Percentiles rank a stretch among this genome's conserved stretches.
Evolutionary conservation across 495 filamentous ascomycete genomes (phyloP).

Genomic region (Neurospora terricola): DNA sequence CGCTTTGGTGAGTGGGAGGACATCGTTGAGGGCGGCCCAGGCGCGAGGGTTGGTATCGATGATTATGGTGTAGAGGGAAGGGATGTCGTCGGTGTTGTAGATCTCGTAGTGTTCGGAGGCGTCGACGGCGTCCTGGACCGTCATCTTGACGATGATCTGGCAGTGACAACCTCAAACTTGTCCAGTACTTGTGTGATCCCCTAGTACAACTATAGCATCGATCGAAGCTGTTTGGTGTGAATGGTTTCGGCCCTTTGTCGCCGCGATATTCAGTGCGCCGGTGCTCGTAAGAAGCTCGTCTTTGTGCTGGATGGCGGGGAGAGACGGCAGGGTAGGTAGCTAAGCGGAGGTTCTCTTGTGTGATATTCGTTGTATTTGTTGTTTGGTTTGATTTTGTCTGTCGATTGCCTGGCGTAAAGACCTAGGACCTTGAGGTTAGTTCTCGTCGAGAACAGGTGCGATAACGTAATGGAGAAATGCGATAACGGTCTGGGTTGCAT

Average conservation of each 20-base stretch:
- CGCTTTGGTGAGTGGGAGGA: slow-evolving; percentile 73
- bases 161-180: neutral
- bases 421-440: neutral
- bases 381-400: neutral
- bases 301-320: neutral
- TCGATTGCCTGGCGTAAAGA: neutral
- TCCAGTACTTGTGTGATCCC: neutral
- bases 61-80: slow-evolving; percentile 83
- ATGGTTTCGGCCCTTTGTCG: neutral
- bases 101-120: slow-evolving; percentile 75
- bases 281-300: neutral
- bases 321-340: neutral
- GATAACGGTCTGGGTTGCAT: neutral
- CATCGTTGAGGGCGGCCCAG: slow-evolving; percentile 69
- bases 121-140: slow-evolving; percentile 67
- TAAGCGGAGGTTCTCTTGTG: neutral
- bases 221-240: neutral
- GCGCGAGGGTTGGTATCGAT: slow-evolving; percentile 95
- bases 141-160: slow-evolving; percentile 14
- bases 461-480: neutral
- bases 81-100: slow-evolving; percentile 52
- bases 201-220: neutral
- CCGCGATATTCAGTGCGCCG: neutral
- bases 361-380: neutral
- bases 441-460: neutral